Conservation (phyloP, 768 basidiomycete genomes). For the Agaricus subrufescens region DNA sequence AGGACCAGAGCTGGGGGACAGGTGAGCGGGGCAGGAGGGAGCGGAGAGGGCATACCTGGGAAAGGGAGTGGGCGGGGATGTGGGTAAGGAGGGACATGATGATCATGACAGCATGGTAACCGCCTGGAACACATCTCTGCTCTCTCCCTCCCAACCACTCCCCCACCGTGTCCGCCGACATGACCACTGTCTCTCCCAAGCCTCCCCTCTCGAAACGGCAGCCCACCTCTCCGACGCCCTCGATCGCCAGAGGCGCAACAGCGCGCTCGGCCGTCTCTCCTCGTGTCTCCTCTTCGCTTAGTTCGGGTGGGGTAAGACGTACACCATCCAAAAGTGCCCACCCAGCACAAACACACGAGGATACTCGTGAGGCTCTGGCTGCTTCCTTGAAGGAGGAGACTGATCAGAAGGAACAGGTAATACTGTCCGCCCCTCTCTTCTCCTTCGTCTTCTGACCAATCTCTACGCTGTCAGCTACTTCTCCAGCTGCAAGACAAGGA, state of each 20-base stretch:
- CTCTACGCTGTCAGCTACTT: slow-evolving; percentile 48
- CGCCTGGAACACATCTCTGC: slow-evolving; percentile 9
- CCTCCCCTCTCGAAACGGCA: slow-evolving; percentile 38
- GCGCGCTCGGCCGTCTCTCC: slow-evolving; percentile 63
- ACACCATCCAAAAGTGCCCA: slow-evolving; percentile 44
- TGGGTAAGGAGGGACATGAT: slow-evolving; percentile 8
- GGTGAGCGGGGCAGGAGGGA: neutral
- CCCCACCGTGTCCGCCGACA: slow-evolving; percentile 10
- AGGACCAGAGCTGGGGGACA: slow-evolving; percentile 34
- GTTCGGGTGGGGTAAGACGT: slow-evolving; percentile 38
- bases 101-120: slow-evolving; percentile 11
- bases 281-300: slow-evolving; percentile 26
- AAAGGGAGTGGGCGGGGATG: slow-evolving; percentile 12
- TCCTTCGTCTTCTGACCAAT: slow-evolving; percentile 4
- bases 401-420: slow-evolving; percentile 76
- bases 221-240: slow-evolving; percentile 37
- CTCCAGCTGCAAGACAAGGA: slow-evolving; percentile 78
- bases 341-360: slow-evolving; percentile 32
- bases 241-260: slow-evolving; percentile 50
- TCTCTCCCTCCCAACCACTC: neutral
- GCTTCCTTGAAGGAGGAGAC: slow-evolving; percentile 71
- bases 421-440: slow-evolving; percentile 13
- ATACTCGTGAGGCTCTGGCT: slow-evolving; percentile 51
- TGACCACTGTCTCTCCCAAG: slow-evolving; percentile 45
- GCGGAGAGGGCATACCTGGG: slow-evolving; percentile 8